Conservation (phyloP, 805 yeast species). For the Metschnikowia lochheadii region DNA sequence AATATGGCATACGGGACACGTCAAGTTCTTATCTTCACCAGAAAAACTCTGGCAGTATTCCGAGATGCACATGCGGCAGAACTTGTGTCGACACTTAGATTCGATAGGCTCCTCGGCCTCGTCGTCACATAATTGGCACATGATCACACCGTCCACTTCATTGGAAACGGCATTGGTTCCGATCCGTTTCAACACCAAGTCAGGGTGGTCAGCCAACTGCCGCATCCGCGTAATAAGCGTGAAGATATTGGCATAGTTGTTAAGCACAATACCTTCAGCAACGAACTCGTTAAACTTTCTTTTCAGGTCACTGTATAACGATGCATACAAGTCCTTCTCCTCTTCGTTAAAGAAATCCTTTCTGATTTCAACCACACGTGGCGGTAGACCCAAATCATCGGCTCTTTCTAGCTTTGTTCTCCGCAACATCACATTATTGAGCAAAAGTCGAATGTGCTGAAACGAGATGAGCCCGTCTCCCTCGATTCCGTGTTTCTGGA, state of each 20-base stretch:
- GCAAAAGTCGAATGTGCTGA: constrained; percentile 64
- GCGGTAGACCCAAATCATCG: constrained; percentile 96
- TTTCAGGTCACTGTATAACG: constrained; percentile 80
- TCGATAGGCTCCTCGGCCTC: constrained; percentile 98
- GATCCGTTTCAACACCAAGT: constrained; percentile 75
- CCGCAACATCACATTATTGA: constrained; percentile 83
- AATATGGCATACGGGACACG: constrained; percentile 96
- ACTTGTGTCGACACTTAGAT: constrained; percentile 88
- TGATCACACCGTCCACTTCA: constrained; percentile 52
- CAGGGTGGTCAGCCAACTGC: constrained; percentile 98
- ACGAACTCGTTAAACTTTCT: constrained; percentile 89
- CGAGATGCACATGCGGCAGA: constrained; percentile 86
- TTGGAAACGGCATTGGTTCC: constrained; percentile 34
- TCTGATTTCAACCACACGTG: constrained; percentile 86
- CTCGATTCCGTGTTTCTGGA: constrained; percentile 77
- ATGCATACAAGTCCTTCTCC: constrained; percentile 87
- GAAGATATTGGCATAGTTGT: constrained; percentile 95
- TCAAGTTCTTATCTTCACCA: constrained; percentile 55
- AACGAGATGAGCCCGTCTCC: constrained; percentile 81
- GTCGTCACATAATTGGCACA: constrained; percentile 93
- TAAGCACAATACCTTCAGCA: constrained; percentile 92
- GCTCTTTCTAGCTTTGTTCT: constrained; percentile 96
- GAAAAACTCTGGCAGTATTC: constrained; percentile 84
- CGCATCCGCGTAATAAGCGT: constrained; percentile 96
- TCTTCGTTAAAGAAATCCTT: constrained; percentile 88